phyloP scores from a whole-genome alignment of 129 eudicot genomes.

The Flaveria bidentis region DNA sequence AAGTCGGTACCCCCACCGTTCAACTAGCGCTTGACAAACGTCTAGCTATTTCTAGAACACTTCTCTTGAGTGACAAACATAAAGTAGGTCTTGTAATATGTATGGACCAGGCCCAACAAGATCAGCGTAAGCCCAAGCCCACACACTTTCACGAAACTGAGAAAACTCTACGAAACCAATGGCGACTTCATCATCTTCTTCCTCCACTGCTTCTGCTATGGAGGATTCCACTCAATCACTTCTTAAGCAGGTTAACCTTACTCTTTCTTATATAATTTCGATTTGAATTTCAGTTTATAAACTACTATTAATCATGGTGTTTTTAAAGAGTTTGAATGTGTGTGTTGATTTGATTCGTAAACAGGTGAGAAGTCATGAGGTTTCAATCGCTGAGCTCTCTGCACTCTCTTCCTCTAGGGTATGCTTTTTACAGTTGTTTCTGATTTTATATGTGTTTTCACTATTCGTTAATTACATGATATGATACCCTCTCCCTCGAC shows the following conservation, averaged over 20 bases:
- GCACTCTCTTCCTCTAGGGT: conserved; percentile 35
- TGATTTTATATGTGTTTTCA: neutral
- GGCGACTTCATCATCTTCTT: conserved; percentile 32
- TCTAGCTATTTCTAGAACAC: too few relatives aligned
- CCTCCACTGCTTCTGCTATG: conserved; percentile 8
- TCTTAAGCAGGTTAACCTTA: conserved; percentile 31
- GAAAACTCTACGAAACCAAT: neutral
- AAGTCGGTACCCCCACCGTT: too few relatives aligned
- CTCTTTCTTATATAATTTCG: neutral
- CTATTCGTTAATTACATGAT: neutral
- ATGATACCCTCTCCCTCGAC: neutral
- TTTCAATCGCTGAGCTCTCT: conserved; percentile 36
- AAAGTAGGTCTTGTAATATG: neutral
- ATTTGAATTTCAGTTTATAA: neutral
- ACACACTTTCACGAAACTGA: neutral
- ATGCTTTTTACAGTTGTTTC: neutral
- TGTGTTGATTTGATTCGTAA: conserved; percentile 23
- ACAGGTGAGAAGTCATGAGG: conserved; percentile 36
- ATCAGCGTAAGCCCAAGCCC: neutral
- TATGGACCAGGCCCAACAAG: conserved; percentile 5
- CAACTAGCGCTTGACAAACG: too few relatives aligned
- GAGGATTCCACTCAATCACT: conserved; percentile 32
- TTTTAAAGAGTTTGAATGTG: conserved; percentile 5
- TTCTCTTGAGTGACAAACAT: too few relatives aligned
- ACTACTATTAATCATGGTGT: neutral